A percentile compares a stretch with the other conserved stretches of the same genome.
These are phyloP conservation scores for Falciphora oryzae DNA, from an alignment of 2,329 filamentous ascomycete species.

Conservation along the genomic window DNA sequence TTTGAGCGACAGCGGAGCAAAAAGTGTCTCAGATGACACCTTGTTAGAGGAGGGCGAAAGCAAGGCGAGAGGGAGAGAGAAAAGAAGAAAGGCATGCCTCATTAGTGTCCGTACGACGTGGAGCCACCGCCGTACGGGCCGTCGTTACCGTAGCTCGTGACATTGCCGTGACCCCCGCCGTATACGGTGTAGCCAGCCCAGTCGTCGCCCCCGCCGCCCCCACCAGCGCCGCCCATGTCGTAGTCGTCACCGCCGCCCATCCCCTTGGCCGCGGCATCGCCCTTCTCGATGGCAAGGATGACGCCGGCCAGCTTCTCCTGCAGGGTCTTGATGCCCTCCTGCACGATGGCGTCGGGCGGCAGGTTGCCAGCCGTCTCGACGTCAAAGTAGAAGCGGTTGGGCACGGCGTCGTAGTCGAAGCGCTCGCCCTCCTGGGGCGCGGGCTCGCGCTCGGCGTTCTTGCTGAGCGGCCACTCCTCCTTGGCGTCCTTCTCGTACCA, in stretches of 20 bases:
- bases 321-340: slow-evolving; percentile 80
- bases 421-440: slow-evolving; percentile 73
- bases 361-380: slow-evolving; percentile 85
- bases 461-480: slow-evolving; percentile 78
- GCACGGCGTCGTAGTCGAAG: slow-evolving; percentile 87
- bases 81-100: background rate
- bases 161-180: slow-evolving; percentile 14
- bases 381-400: slow-evolving; percentile 84
- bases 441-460: slow-evolving; percentile 75
- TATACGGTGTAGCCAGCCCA: slow-evolving; percentile 61
- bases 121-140: slow-evolving; percentile 8
- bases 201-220: slow-evolving; percentile 41
- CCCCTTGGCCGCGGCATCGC: slow-evolving; percentile 6
- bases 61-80: background rate
- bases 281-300: slow-evolving; percentile 24
- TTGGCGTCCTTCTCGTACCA: slow-evolving; percentile 87
- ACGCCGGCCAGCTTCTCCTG: slow-evolving; percentile 85
- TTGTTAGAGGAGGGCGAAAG: background rate
- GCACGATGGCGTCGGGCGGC: slow-evolving; percentile 83
- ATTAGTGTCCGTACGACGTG: slow-evolving; percentile 7
- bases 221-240: slow-evolving; percentile 38
- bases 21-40: background rate
- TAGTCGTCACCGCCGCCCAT: slow-evolving; percentile 42
- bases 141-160: slow-evolving; percentile 7
- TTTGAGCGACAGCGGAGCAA: background rate